These are phyloP conservation scores for Phytophthora constricta DNA, from an alignment of 352 stramenopile species.

Conservation along the genomic window DNA sequence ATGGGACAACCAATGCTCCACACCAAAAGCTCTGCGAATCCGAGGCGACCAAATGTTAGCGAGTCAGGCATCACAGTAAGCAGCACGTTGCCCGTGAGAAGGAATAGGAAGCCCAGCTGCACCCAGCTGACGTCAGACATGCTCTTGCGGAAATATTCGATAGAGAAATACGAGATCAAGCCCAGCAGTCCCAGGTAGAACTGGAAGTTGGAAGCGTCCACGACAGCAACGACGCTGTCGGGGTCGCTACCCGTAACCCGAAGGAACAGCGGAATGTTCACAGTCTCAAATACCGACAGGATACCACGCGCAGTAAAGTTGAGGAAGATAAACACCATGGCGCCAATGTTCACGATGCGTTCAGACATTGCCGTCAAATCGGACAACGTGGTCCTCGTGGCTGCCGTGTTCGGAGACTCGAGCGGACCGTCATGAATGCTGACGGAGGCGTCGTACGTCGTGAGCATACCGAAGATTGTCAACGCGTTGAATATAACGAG, in stretches of 20 bases:
- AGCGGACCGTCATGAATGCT: constrained; percentile 63
- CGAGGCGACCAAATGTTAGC: constrained; percentile 59
- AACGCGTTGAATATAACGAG: constrained; percentile 66
- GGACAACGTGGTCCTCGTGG: constrained; percentile 54
- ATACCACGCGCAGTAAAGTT: constrained; percentile 83
- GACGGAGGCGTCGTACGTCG: constrained; percentile 59
- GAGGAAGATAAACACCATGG: constrained; percentile 80
- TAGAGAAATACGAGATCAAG: constrained; percentile 78
- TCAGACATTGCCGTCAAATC: constrained; percentile 63
- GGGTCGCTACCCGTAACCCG: constrained; percentile 70
- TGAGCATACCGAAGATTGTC: constrained; percentile 73
- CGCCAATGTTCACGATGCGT: constrained; percentile 75
- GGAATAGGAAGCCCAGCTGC: constrained; percentile 68
- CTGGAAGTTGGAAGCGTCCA: constrained; percentile 83
- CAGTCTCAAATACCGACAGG: constrained; percentile 83
- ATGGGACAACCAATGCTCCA: constrained; percentile 86
- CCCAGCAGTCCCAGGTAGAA: constrained; percentile 82
- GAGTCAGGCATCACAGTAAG: constrained; percentile 50
- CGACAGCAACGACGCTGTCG: constrained; percentile 53
- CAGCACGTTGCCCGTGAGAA: constrained; percentile 65
- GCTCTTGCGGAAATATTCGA: constrained; percentile 75
- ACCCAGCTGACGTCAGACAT: constrained; percentile 79
- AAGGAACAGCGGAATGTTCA: constrained; percentile 85
- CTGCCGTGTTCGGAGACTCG: constrained; percentile 49
- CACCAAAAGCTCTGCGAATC: constrained; percentile 70